These are phyloP conservation scores for Ogataea wickerhamii DNA, from an alignment of 805 yeast species.

Conservation along the genomic window DNA sequence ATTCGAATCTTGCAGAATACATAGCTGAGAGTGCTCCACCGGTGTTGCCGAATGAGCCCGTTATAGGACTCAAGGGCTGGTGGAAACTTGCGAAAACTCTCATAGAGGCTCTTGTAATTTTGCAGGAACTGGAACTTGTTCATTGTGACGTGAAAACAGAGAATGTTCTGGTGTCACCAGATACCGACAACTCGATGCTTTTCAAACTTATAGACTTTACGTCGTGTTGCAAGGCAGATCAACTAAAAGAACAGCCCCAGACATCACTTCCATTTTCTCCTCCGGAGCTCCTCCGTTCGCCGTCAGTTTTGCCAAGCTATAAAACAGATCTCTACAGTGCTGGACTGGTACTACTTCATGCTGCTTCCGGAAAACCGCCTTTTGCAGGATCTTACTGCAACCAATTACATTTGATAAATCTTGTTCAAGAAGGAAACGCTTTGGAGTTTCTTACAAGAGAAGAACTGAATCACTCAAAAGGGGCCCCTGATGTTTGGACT, in stretches of 20 bases:
- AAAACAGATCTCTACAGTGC: conserved; percentile 43
- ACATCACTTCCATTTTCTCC: conserved; percentile 44
- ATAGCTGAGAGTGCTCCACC: conserved; percentile 10
- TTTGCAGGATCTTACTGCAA: conserved; percentile 31
- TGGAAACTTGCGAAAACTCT: conserved; percentile 31
- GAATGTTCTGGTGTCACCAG: conserved; percentile 34
- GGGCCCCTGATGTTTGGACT: conserved; percentile 14
- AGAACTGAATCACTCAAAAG: conserved; percentile 21
- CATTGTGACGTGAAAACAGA: conserved; percentile 50
- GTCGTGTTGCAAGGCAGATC: conserved; percentile 30
- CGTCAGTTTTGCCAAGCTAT: conserved; percentile 27
- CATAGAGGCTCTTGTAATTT: conserved; percentile 23
- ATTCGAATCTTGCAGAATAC: conserved; percentile 25
- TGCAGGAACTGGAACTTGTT: conserved; percentile 31
- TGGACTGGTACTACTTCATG: conserved; percentile 43
- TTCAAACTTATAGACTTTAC: conserved; percentile 49
- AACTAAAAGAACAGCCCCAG: conserved; percentile 23
- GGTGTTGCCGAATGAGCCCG: conserved; percentile 4
- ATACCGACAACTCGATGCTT: conserved; percentile 19
- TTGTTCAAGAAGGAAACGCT: conserved; percentile 32
- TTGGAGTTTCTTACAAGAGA: conserved; percentile 31
- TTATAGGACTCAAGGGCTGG: conserved; percentile 29
- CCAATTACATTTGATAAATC: conserved; percentile 30
- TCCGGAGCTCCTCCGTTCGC: conserved; percentile 39
- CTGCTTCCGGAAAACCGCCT: conserved; percentile 46